Conservation (phyloP, 164 flowering plant genomes). For the Aristolochia fimbriata region DNA sequence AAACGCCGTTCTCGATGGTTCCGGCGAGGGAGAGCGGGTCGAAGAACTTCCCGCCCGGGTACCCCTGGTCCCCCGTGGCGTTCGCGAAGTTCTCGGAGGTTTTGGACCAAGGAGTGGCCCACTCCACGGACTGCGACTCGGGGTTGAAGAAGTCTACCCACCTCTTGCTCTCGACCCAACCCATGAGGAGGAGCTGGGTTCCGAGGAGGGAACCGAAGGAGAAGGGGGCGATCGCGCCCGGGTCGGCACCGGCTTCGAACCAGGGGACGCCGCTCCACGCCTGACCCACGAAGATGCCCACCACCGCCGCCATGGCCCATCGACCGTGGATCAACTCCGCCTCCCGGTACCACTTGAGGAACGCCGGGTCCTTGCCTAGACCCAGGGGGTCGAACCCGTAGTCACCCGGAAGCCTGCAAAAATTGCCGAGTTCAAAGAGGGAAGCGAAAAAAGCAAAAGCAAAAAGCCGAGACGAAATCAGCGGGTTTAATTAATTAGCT, state of each 20-base stretch:
- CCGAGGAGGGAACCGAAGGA: conserved; percentile 87
- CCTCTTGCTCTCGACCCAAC: conserved; percentile 98
- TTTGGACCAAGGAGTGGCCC: conserved; percentile 97
- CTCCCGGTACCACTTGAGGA: conserved; percentile 97
- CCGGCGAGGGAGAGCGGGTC: conserved; percentile 80
- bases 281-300: conserved; percentile 93
- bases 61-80: conserved; percentile 89
- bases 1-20: conserved; percentile 53
- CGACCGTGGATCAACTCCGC: conserved; percentile 98
- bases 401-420: conserved; percentile 88
- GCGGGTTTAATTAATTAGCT: too few relatives aligned
- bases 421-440: too few relatives aligned
- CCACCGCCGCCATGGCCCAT: conserved; percentile 95
- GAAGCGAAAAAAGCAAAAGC: too few relatives aligned
- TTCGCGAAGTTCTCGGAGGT: conserved; percentile 87
- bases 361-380: conserved; percentile 92
- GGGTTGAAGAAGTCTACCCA: conserved; percentile 99
- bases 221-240: conserved; percentile 91
- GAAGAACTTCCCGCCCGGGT: conserved; percentile 95
- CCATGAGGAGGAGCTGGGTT: conserved; percentile 92
- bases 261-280: conserved; percentile 96
- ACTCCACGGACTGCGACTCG: conserved; percentile 87
- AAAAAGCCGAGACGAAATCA: too few relatives aligned
- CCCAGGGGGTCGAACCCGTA: conserved; percentile 96
- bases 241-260: conserved; percentile 98